Percentiles rank a stretch among this genome's conserved stretches.
These are phyloP conservation scores for Penicillium sp. DNA, from an alignment of 2,329 filamentous ascomycete genomes.

Conservation along the genomic window DNA sequence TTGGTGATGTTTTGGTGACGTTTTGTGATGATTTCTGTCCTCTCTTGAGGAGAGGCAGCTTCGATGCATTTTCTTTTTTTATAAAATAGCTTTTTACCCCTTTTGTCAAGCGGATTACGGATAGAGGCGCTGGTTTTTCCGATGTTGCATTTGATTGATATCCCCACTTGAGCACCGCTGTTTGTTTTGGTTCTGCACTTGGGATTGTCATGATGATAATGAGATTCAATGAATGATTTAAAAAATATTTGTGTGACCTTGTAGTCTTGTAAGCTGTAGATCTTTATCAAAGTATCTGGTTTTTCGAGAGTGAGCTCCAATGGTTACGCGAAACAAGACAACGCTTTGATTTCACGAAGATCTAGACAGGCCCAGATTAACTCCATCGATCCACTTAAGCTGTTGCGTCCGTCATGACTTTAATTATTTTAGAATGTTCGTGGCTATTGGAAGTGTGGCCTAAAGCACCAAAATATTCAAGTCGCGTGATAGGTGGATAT, in stretches of 20 bases:
- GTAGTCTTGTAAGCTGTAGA: background rate
- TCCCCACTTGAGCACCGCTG: slow-evolving; percentile 23
- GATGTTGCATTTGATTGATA: slow-evolving; percentile 27
- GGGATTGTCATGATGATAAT: slow-evolving; percentile 27
- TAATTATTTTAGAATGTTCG: background rate
- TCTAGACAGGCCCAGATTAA: background rate
- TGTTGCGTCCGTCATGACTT: background rate
- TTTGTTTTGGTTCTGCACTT: slow-evolving; percentile 16
- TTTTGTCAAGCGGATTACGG: slow-evolving; percentile 24
- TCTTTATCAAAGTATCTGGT: background rate
- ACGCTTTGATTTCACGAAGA: too few relatives aligned
- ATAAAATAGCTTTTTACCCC: slow-evolving; percentile 13
- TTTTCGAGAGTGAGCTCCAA: background rate
- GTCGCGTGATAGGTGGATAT: background rate
- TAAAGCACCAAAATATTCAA: background rate
- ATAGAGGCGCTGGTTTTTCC: slow-evolving; percentile 35
- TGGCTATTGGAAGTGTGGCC: background rate
- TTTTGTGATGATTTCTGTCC: slow-evolving; percentile 16
- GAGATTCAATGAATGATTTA: slow-evolving; percentile 25
- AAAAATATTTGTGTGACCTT: slow-evolving; percentile 3
- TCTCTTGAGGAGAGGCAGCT: slow-evolving; percentile 10
- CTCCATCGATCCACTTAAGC: background rate
- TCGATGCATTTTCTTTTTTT: slow-evolving; percentile 24
- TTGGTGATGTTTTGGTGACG: background rate
- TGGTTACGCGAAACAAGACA: too few relatives aligned